Percentiles rank a stretch among this genome's conserved stretches.
These are phyloP conservation scores for Colletotrichum magnum DNA, from an alignment of 2,329 filamentous ascomycete species.

Conservation along the genomic window DNA sequence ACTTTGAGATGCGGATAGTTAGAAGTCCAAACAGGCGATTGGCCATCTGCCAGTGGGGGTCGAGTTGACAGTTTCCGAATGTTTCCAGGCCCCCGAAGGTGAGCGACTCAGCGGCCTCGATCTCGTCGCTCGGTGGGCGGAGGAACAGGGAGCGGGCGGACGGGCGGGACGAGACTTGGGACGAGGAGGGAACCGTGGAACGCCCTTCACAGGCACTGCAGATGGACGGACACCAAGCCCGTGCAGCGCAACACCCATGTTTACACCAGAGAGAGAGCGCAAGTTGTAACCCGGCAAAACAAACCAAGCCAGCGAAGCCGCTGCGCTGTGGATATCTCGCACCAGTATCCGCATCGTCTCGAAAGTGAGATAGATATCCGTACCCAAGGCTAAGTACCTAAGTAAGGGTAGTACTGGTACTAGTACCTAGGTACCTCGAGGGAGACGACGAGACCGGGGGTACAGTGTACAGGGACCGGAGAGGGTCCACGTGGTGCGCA, in stretches of 20 bases:
- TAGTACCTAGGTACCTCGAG: neutral
- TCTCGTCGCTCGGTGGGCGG: slow-evolving; percentile 36
- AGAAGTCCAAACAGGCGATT: slow-evolving; percentile 23
- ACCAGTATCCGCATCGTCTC: no score
- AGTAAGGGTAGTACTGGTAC: no score
- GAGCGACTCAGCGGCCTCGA: slow-evolving; percentile 32
- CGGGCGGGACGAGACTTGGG: slow-evolving; percentile 20
- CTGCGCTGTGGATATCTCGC: no score
- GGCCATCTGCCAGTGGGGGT: slow-evolving; percentile 13
- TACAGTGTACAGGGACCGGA: slow-evolving; percentile 22
- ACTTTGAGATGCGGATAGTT: slow-evolving; percentile 17
- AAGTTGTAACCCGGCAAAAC: no score
- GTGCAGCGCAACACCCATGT: no score
- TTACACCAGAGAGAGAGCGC: no score
- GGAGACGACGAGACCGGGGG: no score
- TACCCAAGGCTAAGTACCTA: no score
- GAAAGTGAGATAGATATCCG: no score
- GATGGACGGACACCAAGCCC: no score
- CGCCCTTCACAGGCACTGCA: no score
- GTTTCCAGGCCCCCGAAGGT: slow-evolving; percentile 21
- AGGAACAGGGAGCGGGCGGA: slow-evolving; percentile 32
- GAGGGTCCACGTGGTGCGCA: slow-evolving; percentile 42
- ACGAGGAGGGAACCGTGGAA: neutral
- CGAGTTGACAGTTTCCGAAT: slow-evolving; percentile 1
- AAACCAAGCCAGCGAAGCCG: no score